Evolutionary conservation across 2,329 filamentous ascomycete species (phyloP), one percentile per base, ranked within the genome.

Genomic region (Botrytis galanthina): DNA sequence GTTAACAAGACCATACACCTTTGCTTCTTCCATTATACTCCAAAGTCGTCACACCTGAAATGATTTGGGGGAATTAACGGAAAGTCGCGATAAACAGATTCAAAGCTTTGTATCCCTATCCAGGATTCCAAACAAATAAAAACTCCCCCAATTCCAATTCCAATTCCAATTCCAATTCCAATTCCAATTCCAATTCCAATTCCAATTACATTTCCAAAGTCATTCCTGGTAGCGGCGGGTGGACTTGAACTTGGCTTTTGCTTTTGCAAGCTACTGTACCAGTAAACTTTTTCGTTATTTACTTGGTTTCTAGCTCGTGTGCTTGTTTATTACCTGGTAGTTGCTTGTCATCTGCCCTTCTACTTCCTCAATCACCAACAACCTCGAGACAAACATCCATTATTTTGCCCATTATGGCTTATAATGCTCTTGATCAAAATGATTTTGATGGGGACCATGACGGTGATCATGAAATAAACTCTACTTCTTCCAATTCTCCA

Each of bases 341-440:
- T 42, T 68, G 48, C 48, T 68, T 54, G 37, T 70, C 54, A 61
- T 60, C 51, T 61, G 22, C 29, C 51, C 18, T n/a, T 32, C 26
- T 10, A 37, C 46, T 32, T 51, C 7, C 18, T 37, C 29, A 20
- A 46, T 32, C 35, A 61, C 35, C 62, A 72, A 68, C 71, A 72
- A 72, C 51, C n/a, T 59, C 67, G 32, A 39, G 59, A 26, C 10
- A 22, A 72, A 57, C n/a, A 29, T 29, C 7, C 37, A 32, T 72
- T 67, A 16, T 74, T 57, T 59, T 51, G 57, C 51, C 67, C 61
- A 71, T 69, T 29, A 76, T 76, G 75, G 73, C 71, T 44, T 76
- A 76, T 70, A 71, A 66, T 63, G 66, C 70, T 48, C 7, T 76
- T 26, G 71, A 70, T 18, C 75, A 76, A 60, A 42, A 42, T 54